A percentile compares a stretch with the other conserved stretches of the same genome.
Evolutionary conservation across 768 basidiomycete species (phyloP).

Genomic region (Albatrellus ellisii): DNA sequence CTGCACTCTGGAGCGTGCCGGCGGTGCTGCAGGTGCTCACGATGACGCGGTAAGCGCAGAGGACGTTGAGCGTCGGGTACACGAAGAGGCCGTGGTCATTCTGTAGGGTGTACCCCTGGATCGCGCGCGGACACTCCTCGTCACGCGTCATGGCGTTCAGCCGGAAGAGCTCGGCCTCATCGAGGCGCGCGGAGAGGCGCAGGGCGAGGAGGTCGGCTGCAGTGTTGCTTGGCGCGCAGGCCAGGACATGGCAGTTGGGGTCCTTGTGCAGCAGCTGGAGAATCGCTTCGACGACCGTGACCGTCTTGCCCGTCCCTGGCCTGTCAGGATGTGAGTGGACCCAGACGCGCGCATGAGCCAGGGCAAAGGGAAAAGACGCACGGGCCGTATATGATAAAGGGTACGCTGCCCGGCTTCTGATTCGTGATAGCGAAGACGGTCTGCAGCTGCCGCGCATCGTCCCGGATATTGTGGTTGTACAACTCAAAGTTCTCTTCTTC

Average conservation of each 20-base stretch:
- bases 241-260: slow-evolving; percentile 34
- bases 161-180: neutral
- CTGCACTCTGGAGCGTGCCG: slow-evolving; percentile 32
- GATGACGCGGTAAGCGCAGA: slow-evolving; percentile 36
- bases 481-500: neutral
- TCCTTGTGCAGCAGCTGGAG: slow-evolving; percentile 33
- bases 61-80: slow-evolving; percentile 26
- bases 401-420: neutral
- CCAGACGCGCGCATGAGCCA: neutral
- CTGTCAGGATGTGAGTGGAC: slow-evolving; percentile 17
- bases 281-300: slow-evolving; percentile 50
- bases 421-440: neutral
- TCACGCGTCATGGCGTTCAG: neutral
- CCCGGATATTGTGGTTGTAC: neutral
- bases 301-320: slow-evolving; percentile 53
- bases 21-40: slow-evolving; percentile 47
- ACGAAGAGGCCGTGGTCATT: slow-evolving; percentile 26
- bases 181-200: neutral
- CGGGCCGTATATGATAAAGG: neutral
- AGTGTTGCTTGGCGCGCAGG: slow-evolving; percentile 53
- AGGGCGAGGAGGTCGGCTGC: slow-evolving; percentile 19
- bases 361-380: neutral
- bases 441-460: neutral
- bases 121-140: slow-evolving; percentile 18
- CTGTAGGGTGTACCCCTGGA: slow-evolving; percentile 25